Evolutionary conservation across 2,329 filamentous ascomycete genomes (phyloP), one percentile per base, ranked within the genome.

Genomic region (Colletotrichum sp.): DNA sequence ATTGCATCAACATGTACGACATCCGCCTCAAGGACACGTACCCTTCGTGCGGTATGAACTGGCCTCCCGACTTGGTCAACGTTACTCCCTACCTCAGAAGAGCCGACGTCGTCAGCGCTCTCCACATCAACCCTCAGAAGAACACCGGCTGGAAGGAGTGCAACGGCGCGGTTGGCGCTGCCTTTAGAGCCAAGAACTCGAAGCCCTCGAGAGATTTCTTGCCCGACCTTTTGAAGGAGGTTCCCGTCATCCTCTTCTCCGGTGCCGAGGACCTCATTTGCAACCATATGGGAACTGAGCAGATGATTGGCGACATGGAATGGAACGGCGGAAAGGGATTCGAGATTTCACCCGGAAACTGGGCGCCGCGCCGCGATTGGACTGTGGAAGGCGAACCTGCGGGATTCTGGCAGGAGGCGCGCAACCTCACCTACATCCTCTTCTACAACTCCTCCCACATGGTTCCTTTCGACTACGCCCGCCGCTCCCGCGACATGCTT

Each of bases 401-500:
- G 5, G 97, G 97, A 28, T 95, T 98, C 82, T 99, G 96, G 89
- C 98, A 99, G 85, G 92, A 96, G 83, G 96, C 97, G 3, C 93
- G 98, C 78, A 99, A 99, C 85, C 87, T 99, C 77, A 98, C 97
- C 1, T 99, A 99, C 82, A 93, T 99, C 36, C 89, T 98, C 55
- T 98, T 99, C 86, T 95, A 98, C 88, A 98, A 99, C 84, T 93
- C 95, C 18, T 98, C 95, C 66, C 97, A 99, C 85, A 99, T 99
- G 97, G 97, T 99, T 2, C 98, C 97, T 1, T 99, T 97, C 82
- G 96, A 99, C 84, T 95, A 94, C 80, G 93, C 96, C 2, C 93
- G 95, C 64, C 93, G 96, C 76, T 94, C 93, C 24, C 92, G 96
- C 77, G 97, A 99, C 83, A 99, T 99, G 97, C 92, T 99, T 18